Evolutionary conservation across 2,329 filamentous ascomycete genomes (phyloP).

Genomic region (Aspergillus fischeri): DNA sequence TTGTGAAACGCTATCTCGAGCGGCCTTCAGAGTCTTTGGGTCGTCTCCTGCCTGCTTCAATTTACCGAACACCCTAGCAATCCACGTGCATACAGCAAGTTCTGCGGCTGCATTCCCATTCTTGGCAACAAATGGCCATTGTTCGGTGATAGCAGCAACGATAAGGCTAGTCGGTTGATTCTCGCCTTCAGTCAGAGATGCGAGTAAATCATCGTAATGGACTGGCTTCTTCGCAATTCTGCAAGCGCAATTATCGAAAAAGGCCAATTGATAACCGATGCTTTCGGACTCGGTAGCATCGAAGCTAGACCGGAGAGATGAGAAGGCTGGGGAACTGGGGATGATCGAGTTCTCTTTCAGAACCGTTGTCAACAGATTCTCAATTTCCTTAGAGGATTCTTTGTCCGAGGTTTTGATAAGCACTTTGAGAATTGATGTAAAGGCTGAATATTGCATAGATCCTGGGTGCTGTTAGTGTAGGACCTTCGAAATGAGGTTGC

Average conservation of each 20-base stretch:
- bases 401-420: conserved; percentile 28
- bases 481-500: not conserved
- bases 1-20: conserved; percentile 43
- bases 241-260: conserved; percentile 77
- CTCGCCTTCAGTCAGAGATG: conserved; percentile 36
- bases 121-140: conserved; percentile 66
- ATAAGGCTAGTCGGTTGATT: conserved; percentile 56
- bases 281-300: conserved; percentile 27
- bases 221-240: conserved; percentile 73
- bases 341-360: conserved; percentile 37
- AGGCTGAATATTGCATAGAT: conserved; percentile 40
- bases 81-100: conserved; percentile 52
- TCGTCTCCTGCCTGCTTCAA: conserved; percentile 53
- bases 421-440: conserved; percentile 40
- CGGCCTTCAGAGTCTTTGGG: conserved; percentile 41
- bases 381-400: conserved; percentile 31
- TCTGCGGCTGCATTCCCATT: conserved; percentile 44
- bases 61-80: conserved; percentile 55
- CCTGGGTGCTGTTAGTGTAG: conserved; percentile 14
- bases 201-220: conserved; percentile 64
- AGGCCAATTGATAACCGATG: conserved; percentile 54
- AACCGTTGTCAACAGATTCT: conserved; percentile 31
- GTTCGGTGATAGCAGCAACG: conserved; percentile 67
- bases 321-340: conserved; percentile 31
- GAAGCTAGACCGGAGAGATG: conserved; percentile 37